Base-by-base conservation (phyloP, 148 eudicot species). In the Beta vulgaris region DNA sequence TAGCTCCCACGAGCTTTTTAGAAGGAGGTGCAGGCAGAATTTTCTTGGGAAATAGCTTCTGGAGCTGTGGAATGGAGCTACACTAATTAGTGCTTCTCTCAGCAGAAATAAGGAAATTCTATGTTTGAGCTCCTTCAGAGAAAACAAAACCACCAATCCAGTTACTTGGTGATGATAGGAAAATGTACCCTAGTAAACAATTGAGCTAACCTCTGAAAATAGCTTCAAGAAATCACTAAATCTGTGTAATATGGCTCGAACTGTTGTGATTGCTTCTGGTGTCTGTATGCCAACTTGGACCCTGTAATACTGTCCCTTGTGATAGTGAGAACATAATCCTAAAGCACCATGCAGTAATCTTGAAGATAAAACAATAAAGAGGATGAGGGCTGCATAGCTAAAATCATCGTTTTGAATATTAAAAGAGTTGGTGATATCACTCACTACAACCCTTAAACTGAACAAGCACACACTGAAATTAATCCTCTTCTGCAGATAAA, bases 231-330 rank as follows among this genome's bases (percentile, higher is more conserved):
- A 95, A 76, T 92, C 96, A 73, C 87, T 95, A 79, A 88, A 95
- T 83, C 99, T 88, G 73, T 84, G 91, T 72, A 95, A 83, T 73
- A 86, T 77, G 74, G 84, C 87, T 57, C 88, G 92, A 60, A 87
- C 88, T 28, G 91, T 83, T 31, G 99, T 95, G 77, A 86, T 71
- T 21, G 91, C 97, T 77, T 86, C 90, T 54, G 97, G 99, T 75
- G 99, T 89, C 80, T 92, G 99, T 81, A 95, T 46, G 73, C 92
- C 99, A 80, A 95, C 85, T 83, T 89, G 92, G 78, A 91, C 91
- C 88, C 99, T 92, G 94, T 89, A 95, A 83, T 84, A 95, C 99
- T 92, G 96, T 73, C 71, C 26, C 74, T 46, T 59, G 70, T 65
- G 74, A 81, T 76, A 67, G 89, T 91, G 71, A 93, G 84, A 62